These are phyloP conservation scores for Kitagawia praeruptora DNA, from an alignment of 129 eudicot genomes.

Conservation along the genomic window DNA sequence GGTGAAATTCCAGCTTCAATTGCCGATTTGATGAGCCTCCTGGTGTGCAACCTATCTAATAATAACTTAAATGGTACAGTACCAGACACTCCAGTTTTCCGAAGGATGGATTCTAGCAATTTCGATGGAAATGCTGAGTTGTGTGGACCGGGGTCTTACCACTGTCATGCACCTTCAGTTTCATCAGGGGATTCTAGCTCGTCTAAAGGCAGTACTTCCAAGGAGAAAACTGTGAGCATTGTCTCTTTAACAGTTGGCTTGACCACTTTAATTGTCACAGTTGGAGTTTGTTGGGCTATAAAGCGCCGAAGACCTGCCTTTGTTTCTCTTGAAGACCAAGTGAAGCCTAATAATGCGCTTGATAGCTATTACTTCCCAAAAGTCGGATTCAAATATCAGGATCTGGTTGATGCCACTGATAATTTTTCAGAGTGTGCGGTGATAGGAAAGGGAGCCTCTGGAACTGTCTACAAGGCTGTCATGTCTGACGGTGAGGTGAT, in stretches of 20 bases:
- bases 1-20: slow-evolving; percentile 74
- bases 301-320: slow-evolving; percentile 34
- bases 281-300: slow-evolving; percentile 55
- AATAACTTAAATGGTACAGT: slow-evolving; percentile 56
- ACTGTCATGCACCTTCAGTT: slow-evolving; percentile 32
- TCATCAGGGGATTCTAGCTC: slow-evolving; percentile 29
- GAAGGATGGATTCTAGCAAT: slow-evolving; percentile 61
- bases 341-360: slow-evolving; percentile 30
- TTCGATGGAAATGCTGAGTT: slow-evolving; percentile 67
- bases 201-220: slow-evolving; percentile 34
- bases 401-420: slow-evolving; percentile 72
- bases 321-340: slow-evolving; percentile 47
- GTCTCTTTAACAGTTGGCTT: slow-evolving; percentile 44
- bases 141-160: slow-evolving; percentile 32
- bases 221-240: slow-evolving; percentile 49
- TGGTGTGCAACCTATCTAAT: slow-evolving; percentile 71
- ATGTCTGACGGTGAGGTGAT: slow-evolving; percentile 57
- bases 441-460: slow-evolving; percentile 92
- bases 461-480: slow-evolving; percentile 79
- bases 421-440: slow-evolving; percentile 61
- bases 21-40: slow-evolving; percentile 55
- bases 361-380: slow-evolving; percentile 67
- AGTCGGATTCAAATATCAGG: slow-evolving; percentile 67
- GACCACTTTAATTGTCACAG: slow-evolving; percentile 48
- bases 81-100: slow-evolving; percentile 59